Evolutionary conservation across 495 filamentous ascomycete genomes (phyloP).

Genomic region (Oleoguttula mirabilis): DNA sequence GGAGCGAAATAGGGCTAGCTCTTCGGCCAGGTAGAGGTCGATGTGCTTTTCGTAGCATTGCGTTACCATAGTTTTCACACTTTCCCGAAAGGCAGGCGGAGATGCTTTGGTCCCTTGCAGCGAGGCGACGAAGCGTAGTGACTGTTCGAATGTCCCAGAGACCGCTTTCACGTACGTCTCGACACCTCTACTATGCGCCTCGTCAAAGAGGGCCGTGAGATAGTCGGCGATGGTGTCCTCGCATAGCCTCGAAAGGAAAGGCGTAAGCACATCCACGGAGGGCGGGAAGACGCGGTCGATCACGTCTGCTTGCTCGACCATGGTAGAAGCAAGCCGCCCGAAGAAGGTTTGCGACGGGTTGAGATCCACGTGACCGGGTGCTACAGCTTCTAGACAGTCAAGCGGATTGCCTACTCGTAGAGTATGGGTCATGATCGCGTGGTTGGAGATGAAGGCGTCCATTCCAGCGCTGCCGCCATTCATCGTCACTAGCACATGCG

Average conservation of each 20-base stretch:
- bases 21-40: conserved; percentile 85
- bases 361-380: conserved; percentile 50
- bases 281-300: conserved; percentile 79
- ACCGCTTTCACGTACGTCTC: conserved; percentile 77
- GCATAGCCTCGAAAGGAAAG: conserved; percentile 69
- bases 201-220: conserved; percentile 73
- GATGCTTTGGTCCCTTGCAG: conserved; percentile 53
- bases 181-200: conserved; percentile 65
- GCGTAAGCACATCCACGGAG: conserved; percentile 56
- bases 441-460: conserved; percentile 78
- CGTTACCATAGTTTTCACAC: conserved; percentile 46
- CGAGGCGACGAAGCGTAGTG: conserved; percentile 57
- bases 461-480: conserved; percentile 70
- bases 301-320: conserved; percentile 74
- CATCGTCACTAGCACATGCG: conserved; percentile 66
- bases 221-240: conserved; percentile 83
- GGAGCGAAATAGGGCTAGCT: conserved; percentile 71
- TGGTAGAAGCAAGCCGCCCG: conserved; percentile 50
- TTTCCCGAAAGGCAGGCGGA: conserved; percentile 42
- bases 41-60: conserved; percentile 81
- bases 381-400: conserved; percentile 59
- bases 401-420: conserved; percentile 61
- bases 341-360: conserved; percentile 77
- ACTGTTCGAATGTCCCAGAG: conserved; percentile 76
- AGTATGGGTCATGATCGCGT: conserved; percentile 65